Percentiles rank a stretch among this genome's conserved stretches.
Conservation (phyloP, 495 filamentous ascomycete genomes). For the Penicillium malachiteum region DNA sequence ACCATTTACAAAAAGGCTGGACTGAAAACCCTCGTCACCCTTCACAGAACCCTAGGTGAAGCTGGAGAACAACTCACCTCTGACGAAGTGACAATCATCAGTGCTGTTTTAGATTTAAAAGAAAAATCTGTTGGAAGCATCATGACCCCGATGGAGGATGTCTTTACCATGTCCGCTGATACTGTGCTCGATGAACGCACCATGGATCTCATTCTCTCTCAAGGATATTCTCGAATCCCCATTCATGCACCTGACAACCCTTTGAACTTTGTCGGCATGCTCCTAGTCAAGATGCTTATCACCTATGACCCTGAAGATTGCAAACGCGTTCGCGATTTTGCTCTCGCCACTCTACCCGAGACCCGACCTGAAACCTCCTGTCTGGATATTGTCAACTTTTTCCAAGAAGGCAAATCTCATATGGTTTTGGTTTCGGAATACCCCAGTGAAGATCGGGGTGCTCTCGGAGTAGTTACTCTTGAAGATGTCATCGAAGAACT, state of each 20-base stretch:
- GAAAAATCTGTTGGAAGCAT: constrained; percentile 92
- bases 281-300: constrained; percentile 96
- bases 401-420: constrained; percentile 98
- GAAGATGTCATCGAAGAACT: constrained; percentile 98
- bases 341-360: constrained; percentile 89
- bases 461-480: constrained; percentile 88
- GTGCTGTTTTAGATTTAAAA: constrained; percentile 91
- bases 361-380: constrained; percentile 94
- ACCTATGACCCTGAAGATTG: constrained; percentile 96
- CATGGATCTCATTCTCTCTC: constrained; percentile 88
- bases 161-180: constrained; percentile 92
- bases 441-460: constrained; percentile 84
- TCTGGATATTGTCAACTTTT: constrained; percentile 97
- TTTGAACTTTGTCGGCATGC: constrained; percentile 92
- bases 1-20: constrained; percentile 96
- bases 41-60: constrained; percentile 87
- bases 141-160: constrained; percentile 98
- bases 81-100: constrained; percentile 98
- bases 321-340: constrained; percentile 81
- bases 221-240: constrained; percentile 93
- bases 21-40: constrained; percentile 83
- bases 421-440: constrained; percentile 95
- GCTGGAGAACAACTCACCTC: constrained; percentile 88
- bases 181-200: constrained; percentile 86
- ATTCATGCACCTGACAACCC: constrained; percentile 83